Conservation (phyloP, 2,329 filamentous ascomycete species). For the Drechslera avenae region DNA sequence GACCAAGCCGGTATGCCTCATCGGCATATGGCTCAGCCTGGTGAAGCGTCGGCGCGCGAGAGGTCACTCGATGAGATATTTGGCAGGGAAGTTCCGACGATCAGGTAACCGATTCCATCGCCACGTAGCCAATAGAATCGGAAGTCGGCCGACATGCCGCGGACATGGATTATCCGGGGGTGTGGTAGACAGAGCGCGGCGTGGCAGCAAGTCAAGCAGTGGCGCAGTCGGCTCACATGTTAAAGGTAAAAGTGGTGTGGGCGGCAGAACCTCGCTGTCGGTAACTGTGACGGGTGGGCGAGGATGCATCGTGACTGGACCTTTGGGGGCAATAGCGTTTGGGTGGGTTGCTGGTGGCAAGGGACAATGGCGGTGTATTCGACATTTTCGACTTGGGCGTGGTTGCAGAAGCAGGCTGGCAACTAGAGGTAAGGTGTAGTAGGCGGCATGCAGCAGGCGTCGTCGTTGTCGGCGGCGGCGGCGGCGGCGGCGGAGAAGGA, state of each 20-base stretch:
- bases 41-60: neutral
- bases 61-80: neutral
- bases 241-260: slow-evolving; percentile 1
- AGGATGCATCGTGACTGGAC: slow-evolving; percentile 3
- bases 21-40: slow-evolving; percentile 2
- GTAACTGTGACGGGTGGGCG: slow-evolving; percentile 9
- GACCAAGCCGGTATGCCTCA: neutral
- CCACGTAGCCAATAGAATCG: neutral
- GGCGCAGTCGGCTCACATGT: slow-evolving; percentile 11
- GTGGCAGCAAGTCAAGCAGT: slow-evolving; percentile 8
- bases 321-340: slow-evolving; percentile 6
- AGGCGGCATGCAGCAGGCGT: neutral
- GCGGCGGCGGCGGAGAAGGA: too few species aligned
- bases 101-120: neutral
- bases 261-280: slow-evolving; percentile 19
- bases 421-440: neutral
- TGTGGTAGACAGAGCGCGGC: slow-evolving; percentile 11
- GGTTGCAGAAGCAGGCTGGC: slow-evolving; percentile 3
- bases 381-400: neutral
- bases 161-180: slow-evolving; percentile 13
- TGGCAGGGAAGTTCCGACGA: too few species aligned
- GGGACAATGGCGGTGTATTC: slow-evolving; percentile 12
- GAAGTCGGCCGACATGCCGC: slow-evolving; percentile 3
- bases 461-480: too few species aligned
- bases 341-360: slow-evolving; percentile 6